phyloP scores from a whole-genome alignment of 2,329 filamentous ascomycete genomes.

The Beauveria sp. region DNA sequence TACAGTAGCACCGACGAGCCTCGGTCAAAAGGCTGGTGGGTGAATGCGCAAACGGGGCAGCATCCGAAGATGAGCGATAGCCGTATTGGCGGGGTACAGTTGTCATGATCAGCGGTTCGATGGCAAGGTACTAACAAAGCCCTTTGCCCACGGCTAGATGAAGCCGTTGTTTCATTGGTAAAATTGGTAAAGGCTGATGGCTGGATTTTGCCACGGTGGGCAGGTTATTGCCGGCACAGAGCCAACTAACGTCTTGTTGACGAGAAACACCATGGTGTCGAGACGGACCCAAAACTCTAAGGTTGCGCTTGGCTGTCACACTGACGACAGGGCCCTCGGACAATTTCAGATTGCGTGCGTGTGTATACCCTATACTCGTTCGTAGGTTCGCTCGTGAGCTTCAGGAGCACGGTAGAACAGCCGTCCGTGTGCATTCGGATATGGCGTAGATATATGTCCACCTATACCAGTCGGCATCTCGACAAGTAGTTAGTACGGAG shows the following conservation, averaged over 20 bases:
- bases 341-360: background rate
- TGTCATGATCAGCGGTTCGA: background rate
- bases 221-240: background rate
- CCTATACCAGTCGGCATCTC: too few species aligned
- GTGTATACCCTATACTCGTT: background rate
- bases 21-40: conserved; percentile 1
- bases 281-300: background rate
- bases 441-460: too few species aligned
- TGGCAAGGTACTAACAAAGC: background rate
- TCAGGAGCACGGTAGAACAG: too few species aligned
- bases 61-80: background rate
- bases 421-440: too few species aligned
- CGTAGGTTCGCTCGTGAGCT: background rate
- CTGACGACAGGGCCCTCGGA: background rate
- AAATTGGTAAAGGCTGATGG: too few species aligned
- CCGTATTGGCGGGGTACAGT: background rate
- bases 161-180: background rate
- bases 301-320: background rate
- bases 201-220: background rate
- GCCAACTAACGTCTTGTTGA: background rate
- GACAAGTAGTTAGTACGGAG: too few species aligned
- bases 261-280: background rate
- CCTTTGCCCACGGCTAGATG: background rate
- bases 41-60: background rate
- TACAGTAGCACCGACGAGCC: conserved; percentile 1